phyloP scores from a whole-genome alignment of 148 eudicot species.

The Camellia lanceoleosa region DNA sequence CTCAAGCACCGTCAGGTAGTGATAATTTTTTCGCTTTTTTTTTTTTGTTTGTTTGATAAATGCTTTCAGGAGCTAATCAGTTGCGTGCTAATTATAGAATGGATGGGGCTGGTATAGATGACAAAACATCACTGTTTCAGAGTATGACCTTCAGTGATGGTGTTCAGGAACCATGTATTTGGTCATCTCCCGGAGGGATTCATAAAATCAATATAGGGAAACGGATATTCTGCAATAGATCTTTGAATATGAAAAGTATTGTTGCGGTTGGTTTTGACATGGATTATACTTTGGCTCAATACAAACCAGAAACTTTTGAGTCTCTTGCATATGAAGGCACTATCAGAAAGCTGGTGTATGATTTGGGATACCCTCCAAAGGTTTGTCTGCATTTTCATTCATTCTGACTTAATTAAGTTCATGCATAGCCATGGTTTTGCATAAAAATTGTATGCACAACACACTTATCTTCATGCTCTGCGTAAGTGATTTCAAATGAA shows the following conservation, averaged over 20 bases:
- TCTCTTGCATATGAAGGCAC: conserved; percentile 95
- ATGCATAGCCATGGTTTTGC: not conserved
- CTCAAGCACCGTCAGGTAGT: not conserved
- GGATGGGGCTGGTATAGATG: conserved; percentile 45
- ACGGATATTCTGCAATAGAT: conserved; percentile 89
- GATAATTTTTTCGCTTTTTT: not conserved
- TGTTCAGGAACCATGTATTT: conserved; percentile 48
- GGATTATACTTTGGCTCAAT: conserved; percentile 98
- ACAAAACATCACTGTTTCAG: conserved; percentile 29
- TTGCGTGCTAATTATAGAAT: conserved; percentile 37
- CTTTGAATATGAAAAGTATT: conserved; percentile 86
- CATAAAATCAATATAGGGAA: conserved; percentile 62
- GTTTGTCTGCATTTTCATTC: conserved; percentile 33
- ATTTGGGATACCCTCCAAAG: conserved; percentile 86
- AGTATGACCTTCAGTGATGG: conserved; percentile 25
- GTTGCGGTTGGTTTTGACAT: conserved; percentile 97
- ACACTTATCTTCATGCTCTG: not conserved
- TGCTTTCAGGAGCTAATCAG: conserved; percentile 44
- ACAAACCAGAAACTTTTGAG: conserved; percentile 88
- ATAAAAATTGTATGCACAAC: not conserved
- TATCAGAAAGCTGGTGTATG: conserved; percentile 80
- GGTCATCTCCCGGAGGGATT: conserved; percentile 81
- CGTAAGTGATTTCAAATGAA: not conserved
- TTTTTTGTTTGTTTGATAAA: conserved; percentile 2
- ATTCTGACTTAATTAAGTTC: not conserved